phyloP scores from a whole-genome alignment of 257 asterid genomes.

The Scutellaria barbata region DNA sequence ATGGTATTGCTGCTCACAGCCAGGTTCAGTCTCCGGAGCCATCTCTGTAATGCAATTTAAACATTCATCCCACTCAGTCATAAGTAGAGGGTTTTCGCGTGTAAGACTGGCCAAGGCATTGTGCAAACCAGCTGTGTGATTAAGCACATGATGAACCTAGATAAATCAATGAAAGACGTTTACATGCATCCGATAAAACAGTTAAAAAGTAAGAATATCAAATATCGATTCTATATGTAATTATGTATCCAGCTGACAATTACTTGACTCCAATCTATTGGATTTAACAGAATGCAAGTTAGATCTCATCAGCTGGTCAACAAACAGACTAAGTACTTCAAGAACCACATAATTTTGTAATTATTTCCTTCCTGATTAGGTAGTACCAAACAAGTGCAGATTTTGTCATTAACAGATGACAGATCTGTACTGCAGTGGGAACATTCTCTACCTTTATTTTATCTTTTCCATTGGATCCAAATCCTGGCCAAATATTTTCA shows the following conservation, averaged over 20 bases:
- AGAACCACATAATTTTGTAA: slow-evolving; percentile 5
- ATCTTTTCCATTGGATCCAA: slow-evolving; percentile 80
- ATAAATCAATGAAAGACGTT: slow-evolving; percentile 27
- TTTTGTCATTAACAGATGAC: background rate
- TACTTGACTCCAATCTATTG: slow-evolving; percentile 13
- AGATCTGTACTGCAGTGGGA: slow-evolving; percentile 24
- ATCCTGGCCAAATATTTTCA: slow-evolving; percentile 80
- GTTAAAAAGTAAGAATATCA: slow-evolving; percentile 20
- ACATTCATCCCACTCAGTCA: slow-evolving; percentile 88
- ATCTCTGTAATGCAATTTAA: slow-evolving; percentile 54
- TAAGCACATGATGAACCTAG: slow-evolving; percentile 97
- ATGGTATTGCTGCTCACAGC: slow-evolving; percentile 75
- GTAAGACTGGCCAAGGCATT: slow-evolving; percentile 71
- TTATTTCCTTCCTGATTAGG: slow-evolving; percentile 9
- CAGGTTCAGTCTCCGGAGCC: slow-evolving; percentile 87
- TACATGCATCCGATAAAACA: slow-evolving; percentile 4
- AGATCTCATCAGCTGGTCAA: slow-evolving; percentile 11
- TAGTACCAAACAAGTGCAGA: slow-evolving; percentile 7
- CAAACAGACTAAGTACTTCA: slow-evolving; percentile 18
- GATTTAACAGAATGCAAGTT: slow-evolving; percentile 18
- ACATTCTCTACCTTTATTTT: slow-evolving; percentile 65
- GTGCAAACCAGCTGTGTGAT: slow-evolving; percentile 96
- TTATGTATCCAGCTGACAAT: slow-evolving; percentile 11
- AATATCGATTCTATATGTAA: slow-evolving; percentile 21
- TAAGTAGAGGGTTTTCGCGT: slow-evolving; percentile 75